phyloP scores from a whole-genome alignment of 371 early-diverging fungal species.

The Mortierella sp. region DNA sequence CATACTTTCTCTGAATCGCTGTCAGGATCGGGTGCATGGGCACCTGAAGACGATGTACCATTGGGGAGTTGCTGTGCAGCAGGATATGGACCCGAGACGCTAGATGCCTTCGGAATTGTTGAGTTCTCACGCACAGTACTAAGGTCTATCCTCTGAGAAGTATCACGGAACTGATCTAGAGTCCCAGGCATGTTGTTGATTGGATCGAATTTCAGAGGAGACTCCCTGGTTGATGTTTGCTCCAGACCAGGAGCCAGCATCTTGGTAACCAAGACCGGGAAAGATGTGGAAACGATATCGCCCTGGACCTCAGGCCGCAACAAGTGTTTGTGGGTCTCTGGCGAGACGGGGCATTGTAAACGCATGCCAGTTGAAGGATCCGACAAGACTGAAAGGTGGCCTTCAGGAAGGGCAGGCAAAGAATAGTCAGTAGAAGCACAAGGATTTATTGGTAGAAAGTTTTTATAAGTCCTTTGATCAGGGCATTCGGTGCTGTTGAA shows the following conservation, averaged over 20 bases:
- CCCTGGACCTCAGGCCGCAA: constrained; percentile 23
- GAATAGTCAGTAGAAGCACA: not conserved
- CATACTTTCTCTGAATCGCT: constrained; percentile 73
- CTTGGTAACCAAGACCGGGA: constrained; percentile 64
- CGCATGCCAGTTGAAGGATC: constrained; percentile 21
- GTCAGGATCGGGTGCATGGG: constrained; percentile 40
- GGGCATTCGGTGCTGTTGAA: constrained; percentile 56
- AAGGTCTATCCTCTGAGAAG: no score
- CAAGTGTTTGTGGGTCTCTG: constrained; percentile 45
- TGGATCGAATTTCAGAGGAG: constrained; percentile 64
- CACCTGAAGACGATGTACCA: no score
- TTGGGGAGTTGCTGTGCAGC: no score
- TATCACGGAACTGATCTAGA: constrained; percentile 68
- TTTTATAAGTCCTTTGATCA: constrained; percentile 64
- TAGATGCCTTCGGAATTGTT: no score
- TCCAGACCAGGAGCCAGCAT: no score
- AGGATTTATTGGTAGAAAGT: constrained; percentile 55
- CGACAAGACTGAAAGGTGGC: constrained; percentile 37
- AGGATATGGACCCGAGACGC: no score
- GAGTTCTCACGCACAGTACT: no score
- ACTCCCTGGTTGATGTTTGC: not conserved
- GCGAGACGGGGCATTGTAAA: constrained; percentile 49
- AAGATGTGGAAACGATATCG: constrained; percentile 52
- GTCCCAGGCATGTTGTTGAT: constrained; percentile 80
- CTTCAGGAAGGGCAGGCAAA: constrained; percentile 28